Percentiles rank a stretch among this genome's conserved stretches.
phyloP scores from a whole-genome alignment of 2,329 filamentous ascomycete genomes.

The Aureobasidium lini region DNA sequence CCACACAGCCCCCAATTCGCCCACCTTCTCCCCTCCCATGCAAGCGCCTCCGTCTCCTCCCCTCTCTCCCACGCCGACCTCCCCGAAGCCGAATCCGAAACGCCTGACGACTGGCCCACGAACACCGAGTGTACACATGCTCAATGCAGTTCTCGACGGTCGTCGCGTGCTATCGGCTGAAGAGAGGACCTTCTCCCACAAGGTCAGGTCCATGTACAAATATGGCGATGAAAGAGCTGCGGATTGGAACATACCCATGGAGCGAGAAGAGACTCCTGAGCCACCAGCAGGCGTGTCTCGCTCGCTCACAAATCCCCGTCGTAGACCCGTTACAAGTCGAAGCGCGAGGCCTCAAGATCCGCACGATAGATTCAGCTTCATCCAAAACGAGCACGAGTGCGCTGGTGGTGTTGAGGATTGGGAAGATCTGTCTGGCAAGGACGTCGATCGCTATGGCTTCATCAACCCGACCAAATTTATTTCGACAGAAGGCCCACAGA shows the following conservation, averaged over 20 bases:
- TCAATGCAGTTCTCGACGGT: constrained; percentile 27
- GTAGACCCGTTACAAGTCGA: background rate
- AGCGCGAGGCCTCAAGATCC: constrained; percentile 2
- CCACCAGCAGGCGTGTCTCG: background rate
- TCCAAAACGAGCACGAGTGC: constrained; percentile 48
- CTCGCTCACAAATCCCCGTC: constrained; percentile 12
- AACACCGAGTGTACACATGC: constrained; percentile 30
- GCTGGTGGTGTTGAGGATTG: constrained; percentile 60
- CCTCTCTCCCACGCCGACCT: background rate
- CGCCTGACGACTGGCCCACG: constrained; percentile 24
- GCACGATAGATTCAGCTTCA: constrained; percentile 24
- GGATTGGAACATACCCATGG: constrained; percentile 29
- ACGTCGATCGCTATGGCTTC: constrained; percentile 60
- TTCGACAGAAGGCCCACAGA: constrained; percentile 25
- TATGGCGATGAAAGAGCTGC: constrained; percentile 50
- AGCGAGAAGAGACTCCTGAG: constrained; percentile 16
- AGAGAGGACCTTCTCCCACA: constrained; percentile 55
- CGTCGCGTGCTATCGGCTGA: constrained; percentile 53
- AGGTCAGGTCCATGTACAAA: constrained; percentile 58
- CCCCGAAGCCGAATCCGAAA: constrained; percentile 9
- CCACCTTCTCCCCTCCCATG: background rate
- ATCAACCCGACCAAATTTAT: constrained; percentile 41
- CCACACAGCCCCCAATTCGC: constrained; percentile 7
- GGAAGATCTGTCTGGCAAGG: constrained; percentile 50
- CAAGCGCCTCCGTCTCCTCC: constrained; percentile 1